A percentile compares a stretch with the other conserved stretches of the same genome.
Conservation (phyloP, 2,329 filamentous ascomycete species). For the Colletotrichum siamense region DNA sequence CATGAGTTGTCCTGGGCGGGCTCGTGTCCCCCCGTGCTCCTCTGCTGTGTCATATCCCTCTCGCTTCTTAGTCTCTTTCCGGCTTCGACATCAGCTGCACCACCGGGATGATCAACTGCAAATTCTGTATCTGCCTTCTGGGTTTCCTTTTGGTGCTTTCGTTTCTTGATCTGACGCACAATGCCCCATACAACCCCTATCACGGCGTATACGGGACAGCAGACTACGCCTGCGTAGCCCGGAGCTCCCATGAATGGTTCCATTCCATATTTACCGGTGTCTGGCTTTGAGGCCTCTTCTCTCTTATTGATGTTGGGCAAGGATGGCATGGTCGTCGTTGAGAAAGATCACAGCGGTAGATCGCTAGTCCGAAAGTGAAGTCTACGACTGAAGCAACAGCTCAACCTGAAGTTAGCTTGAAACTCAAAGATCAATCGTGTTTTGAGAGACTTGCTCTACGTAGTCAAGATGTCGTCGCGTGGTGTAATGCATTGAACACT, state of each 20-base stretch:
- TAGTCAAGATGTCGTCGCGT: background rate
- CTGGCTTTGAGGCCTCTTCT: background rate
- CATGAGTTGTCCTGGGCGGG: background rate
- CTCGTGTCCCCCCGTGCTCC: background rate
- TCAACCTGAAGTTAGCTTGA: background rate
- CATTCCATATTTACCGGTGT: background rate
- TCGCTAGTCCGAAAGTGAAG: background rate
- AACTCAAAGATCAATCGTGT: background rate
- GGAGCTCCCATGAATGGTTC: background rate
- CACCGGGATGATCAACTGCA: background rate
- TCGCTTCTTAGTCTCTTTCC: background rate
- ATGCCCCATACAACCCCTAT: background rate
- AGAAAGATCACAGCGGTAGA: background rate
- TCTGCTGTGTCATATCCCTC: background rate
- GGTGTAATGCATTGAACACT: accelerated
- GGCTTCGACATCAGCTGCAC: background rate
- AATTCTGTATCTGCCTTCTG: background rate
- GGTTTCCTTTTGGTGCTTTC: background rate
- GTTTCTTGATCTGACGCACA: background rate
- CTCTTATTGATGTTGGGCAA: background rate
- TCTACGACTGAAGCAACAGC: background rate
- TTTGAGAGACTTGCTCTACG: background rate
- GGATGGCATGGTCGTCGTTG: background rate
- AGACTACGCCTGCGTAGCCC: background rate
- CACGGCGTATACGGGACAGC: background rate